Base-by-base conservation (phyloP, 2,329 filamentous ascomycete species). In the Colletotrichum simmondsii region DNA sequence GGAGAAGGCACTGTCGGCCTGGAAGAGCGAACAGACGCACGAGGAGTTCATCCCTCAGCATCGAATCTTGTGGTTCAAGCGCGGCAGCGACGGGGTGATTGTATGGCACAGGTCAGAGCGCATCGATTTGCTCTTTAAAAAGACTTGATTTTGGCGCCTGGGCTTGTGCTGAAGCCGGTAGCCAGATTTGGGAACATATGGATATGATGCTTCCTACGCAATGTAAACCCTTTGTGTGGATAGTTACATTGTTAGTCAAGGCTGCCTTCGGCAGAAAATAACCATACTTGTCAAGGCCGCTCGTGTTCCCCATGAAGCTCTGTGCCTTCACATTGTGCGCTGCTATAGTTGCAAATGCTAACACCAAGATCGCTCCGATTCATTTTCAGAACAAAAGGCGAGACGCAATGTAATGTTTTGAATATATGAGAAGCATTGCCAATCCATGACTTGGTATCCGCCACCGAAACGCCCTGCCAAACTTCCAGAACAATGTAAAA, bases 21-120 rank as follows among this genome's bases (percentile, higher is more conserved):
- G 90, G 90, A 91, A 89, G 82, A 84, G 82, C 19, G 90, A 92
- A 76, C 87, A 89, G 79, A 91, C 90, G 37, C 87, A 92, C 75
- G 89, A 92, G 72, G 90, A 92, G 79, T 92, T 91, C 76, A 92
- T 92, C 68, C 91, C 91, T 7, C 89, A 92, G 80, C 90, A 92
- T 77, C 84, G 90, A 19, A 90, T 92, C 74, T 78, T 90, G 68
- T 92, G 90, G 78, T 92, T 92, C 77, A 89, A 86, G 79, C 83
- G 86, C 12, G 85, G 80, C 77, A 87, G 84, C 69, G 88, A 89
- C 72, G 84, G 84, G 0, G 78, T 77, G 5, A 79, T 87, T n/a
- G 83, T 91, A 4, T 92, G 90, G 90, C 89, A 92, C 76, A 81
- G 87, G 73, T 84, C 83, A 75, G 84, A 82, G 73, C 86, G 88